Base-by-base conservation (phyloP, 129 eudicot species). In the Kitagawia praeruptora region DNA sequence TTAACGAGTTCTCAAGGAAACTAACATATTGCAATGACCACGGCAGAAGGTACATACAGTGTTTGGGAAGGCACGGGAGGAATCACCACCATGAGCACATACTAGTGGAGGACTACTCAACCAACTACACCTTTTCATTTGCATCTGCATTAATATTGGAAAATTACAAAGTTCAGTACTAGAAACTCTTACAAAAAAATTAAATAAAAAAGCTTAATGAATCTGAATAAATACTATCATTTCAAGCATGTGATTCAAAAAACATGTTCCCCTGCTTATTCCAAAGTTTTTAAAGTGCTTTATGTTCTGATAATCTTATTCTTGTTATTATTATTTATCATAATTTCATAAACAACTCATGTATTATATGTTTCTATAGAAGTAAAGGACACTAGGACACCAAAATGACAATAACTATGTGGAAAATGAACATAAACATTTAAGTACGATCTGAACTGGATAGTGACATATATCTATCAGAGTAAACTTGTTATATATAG, bases 71-170 rank as follows among this genome's bases (percentile, higher is more conserved):
- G 94, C 99, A 70, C 87, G 89, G 80, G 89, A 84, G 49, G 99
- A 86, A 81, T 95, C 99, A 73, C 97, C 99, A 45, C 99, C 99
- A 89, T 95, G 99, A 85, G 97, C 99, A 89, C 99, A 95, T 38
- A 95, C 98, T 70, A 95, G 87, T 74, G 97, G 96, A 80, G 97
- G 94, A 64, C 81, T 87, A 66, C 48, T 77, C 69, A 95, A 80
- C 99, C 99, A 95, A 54, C 91, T 86, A 84, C 99, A 95, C 67
- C 79, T 92, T 63, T 74, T 90, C 70, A 82, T 75, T 85, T 87
- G 92, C 79, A 84, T 64, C 99, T 95, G 96, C 88, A 87, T 47
- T 71, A 46, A 79, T 21, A 80, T 54, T 21, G 77, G 53, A 38
- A 83, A 81, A 45, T 42, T 42, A 78, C 41, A 61, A 75, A 25